These are phyloP conservation scores for Plasmodium cynomolgi DNA, from an alignment of 169 alveolate species.

Conservation along the genomic window DNA sequence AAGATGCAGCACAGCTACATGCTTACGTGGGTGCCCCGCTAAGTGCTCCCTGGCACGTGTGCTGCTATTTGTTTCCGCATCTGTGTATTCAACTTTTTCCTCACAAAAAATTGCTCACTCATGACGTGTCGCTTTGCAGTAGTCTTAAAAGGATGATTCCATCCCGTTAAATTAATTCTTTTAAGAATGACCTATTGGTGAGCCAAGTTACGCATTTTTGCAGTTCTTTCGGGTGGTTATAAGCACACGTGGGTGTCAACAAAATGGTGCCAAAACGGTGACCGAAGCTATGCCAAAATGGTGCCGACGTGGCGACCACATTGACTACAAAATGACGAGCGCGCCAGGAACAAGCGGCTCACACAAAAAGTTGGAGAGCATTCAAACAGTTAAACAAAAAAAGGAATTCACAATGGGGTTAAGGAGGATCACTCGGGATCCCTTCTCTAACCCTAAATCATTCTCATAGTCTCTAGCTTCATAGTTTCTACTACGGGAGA, in stretches of 20 bases:
- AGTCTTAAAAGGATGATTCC: neutral
- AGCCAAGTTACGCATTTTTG: neutral
- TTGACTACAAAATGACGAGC: neutral
- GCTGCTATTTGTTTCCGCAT: neutral
- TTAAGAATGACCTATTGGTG: neutral
- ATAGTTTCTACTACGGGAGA: conserved; percentile 62
- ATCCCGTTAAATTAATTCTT: neutral
- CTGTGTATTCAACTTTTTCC: neutral
- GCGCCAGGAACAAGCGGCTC: neutral
- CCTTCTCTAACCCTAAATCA: neutral
- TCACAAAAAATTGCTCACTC: neutral
- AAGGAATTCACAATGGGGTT: neutral
- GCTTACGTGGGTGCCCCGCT: neutral
- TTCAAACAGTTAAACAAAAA: conserved; percentile 4
- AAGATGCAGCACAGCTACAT: neutral
- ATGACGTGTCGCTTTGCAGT: neutral
- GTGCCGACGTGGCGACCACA: neutral
- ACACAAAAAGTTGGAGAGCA: neutral
- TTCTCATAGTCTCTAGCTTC: conserved; percentile 35
- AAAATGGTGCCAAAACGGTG: neutral
- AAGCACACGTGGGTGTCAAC: neutral
- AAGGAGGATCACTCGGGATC: neutral
- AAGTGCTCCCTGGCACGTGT: neutral
- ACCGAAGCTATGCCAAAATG: neutral
- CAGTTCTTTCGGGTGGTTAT: neutral